Evolutionary conservation across 2,329 filamentous ascomycete genomes (phyloP).

Genomic region (Claviceps quebecensis): DNA sequence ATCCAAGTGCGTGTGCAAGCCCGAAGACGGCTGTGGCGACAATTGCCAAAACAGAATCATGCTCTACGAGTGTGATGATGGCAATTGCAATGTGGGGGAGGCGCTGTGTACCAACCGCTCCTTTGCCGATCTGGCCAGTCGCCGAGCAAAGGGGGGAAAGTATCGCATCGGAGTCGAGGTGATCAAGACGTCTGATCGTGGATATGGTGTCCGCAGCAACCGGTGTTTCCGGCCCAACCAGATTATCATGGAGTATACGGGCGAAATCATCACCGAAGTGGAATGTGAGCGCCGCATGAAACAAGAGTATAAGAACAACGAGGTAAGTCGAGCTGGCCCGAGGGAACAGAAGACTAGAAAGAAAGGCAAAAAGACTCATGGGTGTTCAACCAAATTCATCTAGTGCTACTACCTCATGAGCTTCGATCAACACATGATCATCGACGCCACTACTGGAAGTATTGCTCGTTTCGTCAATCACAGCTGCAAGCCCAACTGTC

Average conservation of each 20-base stretch:
- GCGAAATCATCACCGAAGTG: constrained; percentile 89
- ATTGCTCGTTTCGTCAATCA: constrained; percentile 98
- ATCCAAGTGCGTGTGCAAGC: constrained; percentile 64
- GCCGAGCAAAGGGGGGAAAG: constrained; percentile 65
- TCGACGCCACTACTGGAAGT: constrained; percentile 88
- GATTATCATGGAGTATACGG: constrained; percentile 97
- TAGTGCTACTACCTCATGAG: constrained; percentile 98
- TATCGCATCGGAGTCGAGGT: constrained; percentile 93
- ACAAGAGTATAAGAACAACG: constrained; percentile 82
- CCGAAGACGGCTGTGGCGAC: constrained; percentile 71
- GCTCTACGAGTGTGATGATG: constrained; percentile 90
- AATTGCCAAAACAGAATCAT: constrained; percentile 91
- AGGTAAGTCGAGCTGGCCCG: constrained; percentile 39
- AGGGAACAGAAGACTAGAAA: neutral
- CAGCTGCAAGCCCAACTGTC: constrained; percentile 89
- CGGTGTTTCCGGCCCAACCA: constrained; percentile 76
- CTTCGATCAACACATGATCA: constrained; percentile 96
- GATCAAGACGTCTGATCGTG: constrained; percentile 75
- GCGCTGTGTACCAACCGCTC: constrained; percentile 70
- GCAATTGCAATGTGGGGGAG: constrained; percentile 71
- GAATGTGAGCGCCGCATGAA: constrained; percentile 93
- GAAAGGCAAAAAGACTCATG: neutral
- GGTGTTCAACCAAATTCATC: neutral
- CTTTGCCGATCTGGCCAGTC: constrained; percentile 65
- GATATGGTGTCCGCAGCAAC: constrained; percentile 84